Percentiles rank a stretch among this genome's conserved stretches.
phyloP scores from a whole-genome alignment of 148 eudicot genomes.

The Arctostaphylos glauca region DNA sequence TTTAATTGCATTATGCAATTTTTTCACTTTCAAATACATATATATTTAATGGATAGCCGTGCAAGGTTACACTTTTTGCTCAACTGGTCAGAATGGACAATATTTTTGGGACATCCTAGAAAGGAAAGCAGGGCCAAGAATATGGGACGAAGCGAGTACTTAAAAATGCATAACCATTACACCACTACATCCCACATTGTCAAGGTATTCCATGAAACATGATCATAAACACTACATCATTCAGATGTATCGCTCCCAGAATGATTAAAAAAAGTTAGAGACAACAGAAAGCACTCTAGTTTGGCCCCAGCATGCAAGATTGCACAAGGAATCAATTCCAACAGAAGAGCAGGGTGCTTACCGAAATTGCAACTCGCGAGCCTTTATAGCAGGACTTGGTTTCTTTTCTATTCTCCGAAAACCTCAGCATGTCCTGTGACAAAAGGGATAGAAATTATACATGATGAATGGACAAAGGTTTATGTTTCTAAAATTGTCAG shows the following conservation, averaged over 20 bases:
- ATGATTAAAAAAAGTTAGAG: not conserved
- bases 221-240: not conserved
- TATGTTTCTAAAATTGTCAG: not conserved
- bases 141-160: too few relatives aligned
- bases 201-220: not conserved
- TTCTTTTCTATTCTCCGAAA: slow-evolving; percentile 62
- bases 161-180: too few relatives aligned
- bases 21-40: not conserved
- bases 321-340: not conserved
- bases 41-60: not conserved
- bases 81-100: too few relatives aligned
- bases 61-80: not conserved
- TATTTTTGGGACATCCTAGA: too few relatives aligned
- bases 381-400: slow-evolving; percentile 63
- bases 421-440: slow-evolving; percentile 57
- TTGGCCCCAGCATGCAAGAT: not conserved
- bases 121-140: too few relatives aligned
- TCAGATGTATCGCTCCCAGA: not conserved
- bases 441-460: not conserved
- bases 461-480: not conserved
- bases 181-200: not conserved
- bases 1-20: too few relatives aligned
- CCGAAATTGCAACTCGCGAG: slow-evolving; percentile 65
- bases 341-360: slow-evolving; percentile 32
- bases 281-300: not conserved